phyloP scores from a whole-genome alignment of 805 yeast species.

The Lachancea sp. region DNA sequence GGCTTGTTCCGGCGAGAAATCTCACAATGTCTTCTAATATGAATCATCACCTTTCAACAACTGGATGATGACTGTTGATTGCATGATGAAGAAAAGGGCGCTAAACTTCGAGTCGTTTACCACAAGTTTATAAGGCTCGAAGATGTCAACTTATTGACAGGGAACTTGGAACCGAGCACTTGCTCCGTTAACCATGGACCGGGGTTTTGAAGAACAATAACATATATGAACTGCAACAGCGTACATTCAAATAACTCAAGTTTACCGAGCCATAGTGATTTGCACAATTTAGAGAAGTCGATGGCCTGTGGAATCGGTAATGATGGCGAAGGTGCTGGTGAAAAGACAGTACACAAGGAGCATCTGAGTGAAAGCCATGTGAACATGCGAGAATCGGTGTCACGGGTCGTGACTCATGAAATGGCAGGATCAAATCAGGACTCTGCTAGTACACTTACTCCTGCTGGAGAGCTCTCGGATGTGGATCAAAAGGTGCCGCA shows the following conservation, averaged over 20 bases:
- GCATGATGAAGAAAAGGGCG: too few relatives aligned
- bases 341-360: too few relatives aligned
- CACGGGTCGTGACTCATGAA: too few relatives aligned
- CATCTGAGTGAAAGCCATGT: too few relatives aligned
- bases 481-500: slow-evolving; percentile 14
- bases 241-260: too few relatives aligned
- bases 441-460: slow-evolving; percentile 4
- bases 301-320: not conserved
- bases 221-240: too few relatives aligned
- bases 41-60: not conserved
- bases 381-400: too few relatives aligned
- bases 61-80: not conserved
- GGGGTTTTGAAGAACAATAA: too few relatives aligned
- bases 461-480: not conserved
- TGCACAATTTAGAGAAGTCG: not conserved
- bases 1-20: not conserved
- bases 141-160: not conserved
- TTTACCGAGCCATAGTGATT: not conserved
- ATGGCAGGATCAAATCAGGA: slow-evolving; percentile 4
- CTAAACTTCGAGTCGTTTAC: not conserved
- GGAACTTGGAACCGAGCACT: not conserved
- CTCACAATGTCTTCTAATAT: too few relatives aligned
- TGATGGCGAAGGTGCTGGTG: too few relatives aligned
- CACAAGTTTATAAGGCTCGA: slow-evolving; percentile 1
- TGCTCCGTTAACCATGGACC: too few relatives aligned